A percentile compares a stretch with the other conserved stretches of the same genome.
phyloP scores from a whole-genome alignment of 139 green algal genomes.

The Auxenochlorella pyrenoidosa region DNA sequence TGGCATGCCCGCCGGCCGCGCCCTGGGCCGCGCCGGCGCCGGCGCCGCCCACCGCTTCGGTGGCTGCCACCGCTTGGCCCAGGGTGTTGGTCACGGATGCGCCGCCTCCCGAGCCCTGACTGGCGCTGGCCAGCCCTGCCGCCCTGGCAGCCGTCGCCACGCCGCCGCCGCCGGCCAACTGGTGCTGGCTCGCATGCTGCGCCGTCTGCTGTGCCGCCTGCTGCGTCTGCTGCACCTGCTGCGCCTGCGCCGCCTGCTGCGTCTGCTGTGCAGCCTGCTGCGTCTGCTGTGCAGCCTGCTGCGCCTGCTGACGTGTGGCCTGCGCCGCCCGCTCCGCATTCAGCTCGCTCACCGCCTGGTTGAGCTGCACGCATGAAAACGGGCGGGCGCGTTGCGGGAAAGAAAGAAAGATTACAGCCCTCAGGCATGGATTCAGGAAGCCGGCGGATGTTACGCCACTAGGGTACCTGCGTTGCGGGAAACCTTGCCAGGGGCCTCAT shows the following conservation, averaged over 20 bases:
- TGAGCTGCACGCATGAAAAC: background rate
- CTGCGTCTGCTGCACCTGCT: background rate
- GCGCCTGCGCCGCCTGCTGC: background rate
- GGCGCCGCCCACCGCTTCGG: background rate
- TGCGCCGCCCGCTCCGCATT: too few species aligned
- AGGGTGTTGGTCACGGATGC: background rate
- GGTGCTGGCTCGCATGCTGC: background rate
- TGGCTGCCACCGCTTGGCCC: slow-evolving; percentile 3
- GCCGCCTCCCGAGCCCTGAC: background rate
- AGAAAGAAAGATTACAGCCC: too few species aligned
- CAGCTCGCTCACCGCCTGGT: background rate
- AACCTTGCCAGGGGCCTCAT: too few species aligned
- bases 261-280: background rate
- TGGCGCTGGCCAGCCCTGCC: background rate
- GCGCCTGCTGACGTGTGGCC: too few species aligned
- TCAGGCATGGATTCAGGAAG: too few species aligned
- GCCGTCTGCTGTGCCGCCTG: background rate
- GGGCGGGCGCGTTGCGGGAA: too few species aligned
- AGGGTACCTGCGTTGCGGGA: too few species aligned
- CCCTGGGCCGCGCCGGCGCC: too few species aligned
- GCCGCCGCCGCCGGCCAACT: background rate
- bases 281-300: too few species aligned
- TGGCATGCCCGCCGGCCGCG: background rate
- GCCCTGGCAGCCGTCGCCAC: background rate
- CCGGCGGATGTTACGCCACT: too few species aligned